A percentile compares a stretch with the other conserved stretches of the same genome.
Evolutionary conservation across 78 protist species (phyloP).

Genomic region (Anaeramoeba flamelloides): DNA sequence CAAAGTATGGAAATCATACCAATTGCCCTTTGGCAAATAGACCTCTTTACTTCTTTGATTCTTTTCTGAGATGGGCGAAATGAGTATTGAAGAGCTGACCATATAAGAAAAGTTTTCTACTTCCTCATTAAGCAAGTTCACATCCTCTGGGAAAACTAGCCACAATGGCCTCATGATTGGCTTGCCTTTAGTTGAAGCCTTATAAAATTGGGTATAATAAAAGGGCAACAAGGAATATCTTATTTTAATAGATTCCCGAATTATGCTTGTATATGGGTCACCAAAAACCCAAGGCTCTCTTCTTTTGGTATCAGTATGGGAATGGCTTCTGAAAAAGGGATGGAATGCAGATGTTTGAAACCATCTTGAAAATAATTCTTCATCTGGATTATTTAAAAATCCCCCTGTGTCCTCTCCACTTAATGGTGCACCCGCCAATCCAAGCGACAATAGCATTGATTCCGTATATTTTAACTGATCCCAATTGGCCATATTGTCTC

Average conservation of each 20-base stretch:
- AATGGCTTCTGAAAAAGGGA: conserved; percentile 96
- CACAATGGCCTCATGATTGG: conserved; percentile 54
- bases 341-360: conserved; percentile 75
- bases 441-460: conserved; percentile 70
- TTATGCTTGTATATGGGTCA: conserved; percentile 22
- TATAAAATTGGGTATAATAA: conserved; percentile 51
- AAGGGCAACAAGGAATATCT: conserved; percentile 74
- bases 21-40: too few species aligned
- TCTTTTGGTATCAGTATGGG: conserved; percentile 83
- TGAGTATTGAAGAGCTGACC: too few species aligned
- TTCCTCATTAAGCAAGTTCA: too few species aligned
- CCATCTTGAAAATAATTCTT: conserved; percentile 85
- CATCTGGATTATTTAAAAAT: conserved; percentile 79
- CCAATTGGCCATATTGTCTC: conserved; percentile 93
- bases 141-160: too few species aligned
- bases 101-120: too few species aligned
- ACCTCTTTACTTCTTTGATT: too few species aligned
- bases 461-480: conserved; percentile 47
- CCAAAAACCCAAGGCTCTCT: conserved; percentile 92
- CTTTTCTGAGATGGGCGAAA: too few species aligned
- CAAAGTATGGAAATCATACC: too few species aligned
- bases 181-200: conserved; percentile 37
- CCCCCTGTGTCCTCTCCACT: conserved; percentile 48
- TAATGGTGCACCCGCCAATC: conserved; percentile 66
- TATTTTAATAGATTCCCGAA: conserved; percentile 38